These are phyloP conservation scores for Lotmaria passim DNA, from an alignment of 208 protist species.

Conservation along the genomic window DNA sequence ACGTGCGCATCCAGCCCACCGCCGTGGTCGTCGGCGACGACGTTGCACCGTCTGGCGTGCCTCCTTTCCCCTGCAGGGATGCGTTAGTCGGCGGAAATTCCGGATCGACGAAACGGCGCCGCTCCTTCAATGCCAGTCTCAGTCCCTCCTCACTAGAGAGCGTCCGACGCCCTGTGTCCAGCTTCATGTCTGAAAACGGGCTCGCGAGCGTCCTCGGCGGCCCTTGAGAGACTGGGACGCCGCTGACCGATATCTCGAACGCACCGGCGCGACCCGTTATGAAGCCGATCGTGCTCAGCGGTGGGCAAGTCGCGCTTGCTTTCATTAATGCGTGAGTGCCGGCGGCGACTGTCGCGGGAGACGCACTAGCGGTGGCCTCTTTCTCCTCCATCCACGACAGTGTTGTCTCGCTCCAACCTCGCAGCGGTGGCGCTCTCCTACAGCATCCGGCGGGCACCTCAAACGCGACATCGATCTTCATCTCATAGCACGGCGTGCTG, in stretches of 20 bases:
- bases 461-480: conserved; percentile 31
- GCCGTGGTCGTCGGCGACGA: too few relatives aligned
- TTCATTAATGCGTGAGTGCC: not conserved
- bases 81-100: conserved; percentile 6
- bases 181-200: not conserved
- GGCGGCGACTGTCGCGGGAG: not conserved
- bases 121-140: conserved; percentile 3
- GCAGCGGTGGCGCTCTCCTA: conserved; percentile 5
- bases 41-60: not conserved
- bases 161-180: not conserved
- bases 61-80: conserved; percentile 12
- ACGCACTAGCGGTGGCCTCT: not conserved
- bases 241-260: conserved; percentile 25
- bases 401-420: conserved; percentile 20
- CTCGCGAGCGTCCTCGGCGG: not conserved
- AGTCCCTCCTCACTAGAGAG: conserved; percentile 11
- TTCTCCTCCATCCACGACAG: conserved; percentile 20
- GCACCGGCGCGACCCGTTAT: conserved; percentile 13
- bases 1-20: conserved; percentile 8
- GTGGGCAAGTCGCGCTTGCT: conserved; percentile 16
- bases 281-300: conserved; percentile 19
- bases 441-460: conserved; percentile 1
- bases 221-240: conserved; percentile 2
- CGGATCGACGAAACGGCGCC: conserved; percentile 15
- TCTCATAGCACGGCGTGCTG: conserved; percentile 24